phyloP scores from a whole-genome alignment of 768 basidiomycete species.

The Chlorophyllum brunneum region DNA sequence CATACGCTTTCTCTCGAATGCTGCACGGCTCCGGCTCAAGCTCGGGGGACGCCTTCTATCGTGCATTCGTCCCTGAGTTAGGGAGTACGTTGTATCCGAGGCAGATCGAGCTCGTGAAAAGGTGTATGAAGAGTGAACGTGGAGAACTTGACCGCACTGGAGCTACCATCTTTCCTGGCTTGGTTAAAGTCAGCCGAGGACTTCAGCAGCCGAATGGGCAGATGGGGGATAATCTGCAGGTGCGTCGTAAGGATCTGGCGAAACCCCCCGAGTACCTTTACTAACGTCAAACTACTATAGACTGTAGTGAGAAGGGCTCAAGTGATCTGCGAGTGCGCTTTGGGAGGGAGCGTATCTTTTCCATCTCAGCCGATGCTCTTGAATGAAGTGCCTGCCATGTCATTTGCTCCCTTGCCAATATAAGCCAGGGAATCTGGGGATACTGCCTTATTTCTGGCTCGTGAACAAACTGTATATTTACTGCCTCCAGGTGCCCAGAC shows the following conservation, averaged over 20 bases:
- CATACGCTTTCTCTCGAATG: constrained; percentile 82
- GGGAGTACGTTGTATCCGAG: constrained; percentile 68
- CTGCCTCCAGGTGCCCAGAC: no score
- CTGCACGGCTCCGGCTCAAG: constrained; percentile 65
- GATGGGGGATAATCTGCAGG: constrained; percentile 48
- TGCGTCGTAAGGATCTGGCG: constrained; percentile 16
- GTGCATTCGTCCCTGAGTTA: constrained; percentile 82
- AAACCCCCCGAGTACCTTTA: constrained; percentile 5
- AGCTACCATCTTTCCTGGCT: constrained; percentile 82
- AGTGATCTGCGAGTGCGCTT: constrained; percentile 82
- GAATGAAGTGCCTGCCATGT: not conserved
- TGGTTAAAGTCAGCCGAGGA: constrained; percentile 71
- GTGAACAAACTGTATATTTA: not conserved
- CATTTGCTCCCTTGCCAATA: not conserved
- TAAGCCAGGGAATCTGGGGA: not conserved
- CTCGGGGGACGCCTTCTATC: constrained; percentile 75
- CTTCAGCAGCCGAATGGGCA: constrained; percentile 30
- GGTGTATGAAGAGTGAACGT: constrained; percentile 72
- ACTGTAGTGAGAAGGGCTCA: constrained; percentile 81
- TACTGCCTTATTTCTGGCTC: not conserved
- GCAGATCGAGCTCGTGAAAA: constrained; percentile 82
- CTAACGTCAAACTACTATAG: constrained; percentile 21
- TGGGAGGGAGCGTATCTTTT: constrained; percentile 33
- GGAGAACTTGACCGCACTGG: constrained; percentile 76
- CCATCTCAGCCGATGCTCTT: constrained; percentile 14